Conservation (phyloP, 2,329 filamentous ascomycete species). For the Elsinoe australis region DNA sequence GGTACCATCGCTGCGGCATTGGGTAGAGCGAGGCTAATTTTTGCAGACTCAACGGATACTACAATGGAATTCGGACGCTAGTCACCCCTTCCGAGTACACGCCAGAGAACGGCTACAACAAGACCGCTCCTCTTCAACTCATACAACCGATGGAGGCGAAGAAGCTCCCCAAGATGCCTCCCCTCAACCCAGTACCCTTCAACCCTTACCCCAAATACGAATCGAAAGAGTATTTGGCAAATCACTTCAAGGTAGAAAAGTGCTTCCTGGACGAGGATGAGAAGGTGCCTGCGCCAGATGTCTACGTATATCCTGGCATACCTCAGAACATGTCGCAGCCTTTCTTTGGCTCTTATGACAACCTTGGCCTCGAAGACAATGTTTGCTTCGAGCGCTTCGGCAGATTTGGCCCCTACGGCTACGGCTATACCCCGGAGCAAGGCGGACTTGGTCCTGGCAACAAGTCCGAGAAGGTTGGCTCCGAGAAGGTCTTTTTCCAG, state of each 20-base stretch:
- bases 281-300: constrained; percentile 50
- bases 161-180: constrained; percentile 24
- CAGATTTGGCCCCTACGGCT: constrained; percentile 45
- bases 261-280: constrained; percentile 59
- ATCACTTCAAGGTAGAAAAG: constrained; percentile 47
- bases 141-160: constrained; percentile 22
- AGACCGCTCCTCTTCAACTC: constrained; percentile 31
- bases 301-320: constrained; percentile 56
- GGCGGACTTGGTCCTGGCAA: constrained; percentile 44
- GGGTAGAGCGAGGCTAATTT: too few relatives aligned
- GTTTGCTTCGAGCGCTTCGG: constrained; percentile 46
- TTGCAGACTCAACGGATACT: constrained; percentile 39
- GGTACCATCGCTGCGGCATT: constrained; percentile 22
- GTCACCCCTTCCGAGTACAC: constrained; percentile 37
- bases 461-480: constrained; percentile 38
- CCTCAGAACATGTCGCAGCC: constrained; percentile 43
- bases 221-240: constrained; percentile 38
- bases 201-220: constrained; percentile 40
- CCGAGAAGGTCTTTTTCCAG: constrained; percentile 45
- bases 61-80: constrained; percentile 42
- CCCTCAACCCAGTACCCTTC: constrained; percentile 35
- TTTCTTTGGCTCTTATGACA: constrained; percentile 43
- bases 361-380: constrained; percentile 41
- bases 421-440: constrained; percentile 40
- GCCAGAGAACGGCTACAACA: constrained; percentile 40